Percentiles rank a stretch among this genome's conserved stretches.
Conservation (phyloP, 169 alveolate species). For the Plasmodium yoelii region DNA sequence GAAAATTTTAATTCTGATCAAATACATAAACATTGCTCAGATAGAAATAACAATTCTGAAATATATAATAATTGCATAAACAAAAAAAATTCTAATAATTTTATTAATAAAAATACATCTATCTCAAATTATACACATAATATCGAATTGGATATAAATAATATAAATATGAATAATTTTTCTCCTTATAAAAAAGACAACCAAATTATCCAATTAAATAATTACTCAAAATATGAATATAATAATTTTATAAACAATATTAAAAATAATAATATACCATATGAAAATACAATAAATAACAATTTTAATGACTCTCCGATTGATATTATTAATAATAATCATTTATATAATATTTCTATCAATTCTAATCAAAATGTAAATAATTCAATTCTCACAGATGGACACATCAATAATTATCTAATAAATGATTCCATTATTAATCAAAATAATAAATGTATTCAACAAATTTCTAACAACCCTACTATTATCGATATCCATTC, state of each 20-base stretch:
- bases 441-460: background rate
- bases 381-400: background rate
- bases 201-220: background rate
- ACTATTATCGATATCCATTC: background rate
- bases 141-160: background rate
- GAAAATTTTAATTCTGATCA: background rate
- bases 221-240: background rate
- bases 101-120: background rate
- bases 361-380: background rate
- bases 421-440: background rate
- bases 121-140: constrained; percentile 1
- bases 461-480: background rate
- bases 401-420: background rate
- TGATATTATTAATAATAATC: background rate
- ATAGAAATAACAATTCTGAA: background rate
- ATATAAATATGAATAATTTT: constrained; percentile 9
- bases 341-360: constrained; percentile 3
- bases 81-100: constrained; percentile 2
- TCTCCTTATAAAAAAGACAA: constrained; percentile 6
- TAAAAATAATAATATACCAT: constrained; percentile 12
- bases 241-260: constrained; percentile 14
- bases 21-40: background rate
- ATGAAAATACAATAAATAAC: constrained; percentile 15
- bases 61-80: constrained; percentile 7
- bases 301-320: constrained; percentile 5